Conservation (phyloP, 495 filamentous ascomycete species). For the Saxophila tyrrhenica region DNA sequence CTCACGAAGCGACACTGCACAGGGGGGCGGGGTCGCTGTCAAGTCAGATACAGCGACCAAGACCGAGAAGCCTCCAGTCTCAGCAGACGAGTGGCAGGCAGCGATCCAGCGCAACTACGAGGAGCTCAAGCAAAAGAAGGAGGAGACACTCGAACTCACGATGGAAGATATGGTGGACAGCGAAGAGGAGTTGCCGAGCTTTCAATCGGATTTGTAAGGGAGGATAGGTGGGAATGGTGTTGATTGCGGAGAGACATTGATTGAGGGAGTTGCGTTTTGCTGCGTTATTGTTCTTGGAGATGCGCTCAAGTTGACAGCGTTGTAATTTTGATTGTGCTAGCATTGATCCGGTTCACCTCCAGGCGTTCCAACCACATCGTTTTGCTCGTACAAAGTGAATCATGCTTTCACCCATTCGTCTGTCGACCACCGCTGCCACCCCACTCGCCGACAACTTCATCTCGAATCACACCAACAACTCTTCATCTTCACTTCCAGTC, state of each 20-base stretch:
- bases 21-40: neutral
- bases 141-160: neutral
- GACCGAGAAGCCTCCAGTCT: neutral
- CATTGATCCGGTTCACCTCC: too few relatives aligned
- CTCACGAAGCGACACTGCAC: neutral
- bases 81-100: neutral
- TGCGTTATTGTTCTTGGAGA: neutral
- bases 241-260: neutral
- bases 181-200: neutral
- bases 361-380: too few relatives aligned
- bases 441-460: too few relatives aligned
- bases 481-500: too few relatives aligned
- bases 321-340: neutral
- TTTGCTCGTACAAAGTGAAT: too few relatives aligned
- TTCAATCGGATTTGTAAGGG: neutral
- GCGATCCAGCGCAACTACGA: slow-evolving; percentile 1
- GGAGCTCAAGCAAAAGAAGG: neutral
- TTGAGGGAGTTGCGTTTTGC: neutral
- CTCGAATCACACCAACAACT: too few relatives aligned
- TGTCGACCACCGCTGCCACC: too few relatives aligned
- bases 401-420: too few relatives aligned
- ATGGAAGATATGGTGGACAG: neutral
- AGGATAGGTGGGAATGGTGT: neutral
- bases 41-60: neutral
- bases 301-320: neutral